Evolutionary conservation across 306 rosid genomes (phyloP).

Genomic region (Boehmeria nivea): DNA sequence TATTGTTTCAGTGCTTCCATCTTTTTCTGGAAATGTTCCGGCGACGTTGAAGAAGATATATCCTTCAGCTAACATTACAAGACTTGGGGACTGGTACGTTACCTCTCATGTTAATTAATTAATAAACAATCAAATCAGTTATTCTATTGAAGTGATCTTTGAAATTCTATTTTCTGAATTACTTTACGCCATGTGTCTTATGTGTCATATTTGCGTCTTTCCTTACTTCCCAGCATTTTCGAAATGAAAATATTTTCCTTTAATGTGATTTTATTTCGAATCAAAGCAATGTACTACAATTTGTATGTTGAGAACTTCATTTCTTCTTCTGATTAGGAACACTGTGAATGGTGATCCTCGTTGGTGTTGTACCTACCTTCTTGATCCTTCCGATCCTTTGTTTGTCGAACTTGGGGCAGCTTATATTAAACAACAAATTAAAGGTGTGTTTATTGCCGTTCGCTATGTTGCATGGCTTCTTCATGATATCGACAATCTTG

Average conservation of each 20-base stretch:
- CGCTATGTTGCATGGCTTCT: background rate
- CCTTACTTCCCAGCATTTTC: too few species aligned
- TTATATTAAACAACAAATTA: conserved; percentile 64
- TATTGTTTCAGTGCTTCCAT: conserved; percentile 65
- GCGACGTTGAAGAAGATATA: conserved; percentile 56
- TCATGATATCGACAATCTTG: too few species aligned
- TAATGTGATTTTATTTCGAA: background rate
- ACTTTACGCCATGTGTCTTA: too few species aligned
- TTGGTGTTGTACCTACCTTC: conserved; percentile 96
- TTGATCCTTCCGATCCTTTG: conserved; percentile 87
- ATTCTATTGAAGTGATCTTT: conserved; percentile 8
- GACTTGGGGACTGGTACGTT: conserved; percentile 85
- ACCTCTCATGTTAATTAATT: conserved; percentile 12
- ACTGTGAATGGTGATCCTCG: conserved; percentile 67
- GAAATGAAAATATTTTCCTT: too few species aligned
- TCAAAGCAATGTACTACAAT: conserved; percentile 8
- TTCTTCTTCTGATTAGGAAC: conserved; percentile 46
- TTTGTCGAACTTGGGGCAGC: conserved; percentile 86
- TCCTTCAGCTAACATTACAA: conserved; percentile 86
- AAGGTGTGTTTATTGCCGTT: conserved; percentile 54
- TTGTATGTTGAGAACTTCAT: conserved; percentile 27
- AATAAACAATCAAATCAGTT: conserved; percentile 3
- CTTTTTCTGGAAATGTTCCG: conserved; percentile 96
- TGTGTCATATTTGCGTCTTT: too few species aligned
- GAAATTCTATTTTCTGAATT: too few species aligned